phyloP scores from a whole-genome alignment of 495 filamentous ascomycete genomes.

The Sporormia fimetaria region DNA sequence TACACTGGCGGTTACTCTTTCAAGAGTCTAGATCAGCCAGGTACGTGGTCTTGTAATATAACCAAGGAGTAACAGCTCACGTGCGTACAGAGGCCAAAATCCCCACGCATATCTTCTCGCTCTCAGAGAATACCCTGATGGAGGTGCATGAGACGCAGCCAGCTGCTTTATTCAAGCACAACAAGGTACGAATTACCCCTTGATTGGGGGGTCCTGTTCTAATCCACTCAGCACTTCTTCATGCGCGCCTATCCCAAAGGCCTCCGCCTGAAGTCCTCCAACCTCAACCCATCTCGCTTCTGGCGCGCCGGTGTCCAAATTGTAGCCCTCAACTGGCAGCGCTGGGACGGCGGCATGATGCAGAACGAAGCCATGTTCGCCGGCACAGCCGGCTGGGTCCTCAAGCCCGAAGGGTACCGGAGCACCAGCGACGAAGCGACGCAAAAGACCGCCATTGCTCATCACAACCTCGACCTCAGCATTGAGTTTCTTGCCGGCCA shows the following conservation, averaged over 20 bases:
- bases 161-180: conserved; percentile 63
- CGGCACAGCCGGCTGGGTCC: conserved; percentile 66
- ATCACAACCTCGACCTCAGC: conserved; percentile 41
- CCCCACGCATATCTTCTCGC: conserved; percentile 76
- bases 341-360: conserved; percentile 87
- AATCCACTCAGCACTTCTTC: conserved; percentile 40
- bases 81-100: conserved; percentile 46
- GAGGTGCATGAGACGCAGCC: conserved; percentile 54
- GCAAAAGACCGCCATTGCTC: conserved; percentile 22
- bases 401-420: conserved; percentile 65
- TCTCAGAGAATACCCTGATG: conserved; percentile 68
- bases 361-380: conserved; percentile 88
- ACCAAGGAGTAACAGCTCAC: conserved; percentile 1
- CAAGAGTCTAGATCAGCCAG: conserved; percentile 50
- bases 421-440: conserved; percentile 26
- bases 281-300: conserved; percentile 69
- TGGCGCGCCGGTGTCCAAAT: conserved; percentile 88
- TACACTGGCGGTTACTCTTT: conserved; percentile 78
- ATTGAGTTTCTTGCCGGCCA: conserved; percentile 48
- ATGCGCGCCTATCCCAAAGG: conserved; percentile 87
- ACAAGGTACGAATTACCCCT: conserved; percentile 35
- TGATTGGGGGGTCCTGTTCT: background rate
- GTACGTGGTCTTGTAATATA: conserved; percentile 27
- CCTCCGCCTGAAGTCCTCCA: conserved; percentile 69
- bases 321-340: conserved; percentile 92